Evolutionary conservation across 805 yeast genomes (phyloP).

Genomic region (Yarrowia sp.): DNA sequence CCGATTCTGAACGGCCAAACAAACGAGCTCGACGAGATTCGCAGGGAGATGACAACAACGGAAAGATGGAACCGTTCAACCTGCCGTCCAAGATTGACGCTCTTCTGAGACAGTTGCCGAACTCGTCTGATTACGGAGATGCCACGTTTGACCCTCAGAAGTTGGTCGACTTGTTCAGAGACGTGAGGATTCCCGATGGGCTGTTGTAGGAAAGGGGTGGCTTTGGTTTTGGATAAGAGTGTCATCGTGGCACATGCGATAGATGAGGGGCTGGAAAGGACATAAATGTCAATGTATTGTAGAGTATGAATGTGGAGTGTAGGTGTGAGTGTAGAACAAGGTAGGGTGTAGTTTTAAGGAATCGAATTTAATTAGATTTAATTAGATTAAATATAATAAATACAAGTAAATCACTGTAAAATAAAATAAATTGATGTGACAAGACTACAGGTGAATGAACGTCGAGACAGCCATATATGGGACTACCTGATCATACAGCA

Average conservation of each 20-base stretch:
- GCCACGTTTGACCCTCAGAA: conserved; percentile 63
- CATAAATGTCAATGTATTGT: conserved; percentile 14
- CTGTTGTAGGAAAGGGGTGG: background rate
- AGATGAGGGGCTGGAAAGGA: background rate
- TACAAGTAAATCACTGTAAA: too few species aligned
- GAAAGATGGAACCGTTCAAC: conserved; percentile 41
- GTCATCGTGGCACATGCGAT: too few species aligned
- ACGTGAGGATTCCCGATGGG: conserved; percentile 45
- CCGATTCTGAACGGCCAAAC: conserved; percentile 33
- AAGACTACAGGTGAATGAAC: too few species aligned
- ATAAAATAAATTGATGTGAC: too few species aligned
- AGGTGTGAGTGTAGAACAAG: too few species aligned
- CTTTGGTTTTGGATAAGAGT: too few species aligned
- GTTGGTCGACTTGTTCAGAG: conserved; percentile 52
- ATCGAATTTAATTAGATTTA: too few species aligned
- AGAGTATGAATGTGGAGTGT: background rate
- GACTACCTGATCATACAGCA: too few species aligned
- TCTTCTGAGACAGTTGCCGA: conserved; percentile 10
- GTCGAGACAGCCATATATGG: too few species aligned
- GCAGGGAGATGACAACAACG: conserved; percentile 12
- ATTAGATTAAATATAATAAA: too few species aligned
- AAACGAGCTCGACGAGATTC: conserved; percentile 43
- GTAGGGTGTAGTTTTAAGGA: too few species aligned
- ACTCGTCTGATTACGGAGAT: conserved; percentile 45
- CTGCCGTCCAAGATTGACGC: conserved; percentile 52